Evolutionary conservation across 2,329 filamentous ascomycete genomes (phyloP), one percentile per base, ranked within the genome.

Genomic region (Aspergillus glaucus): DNA sequence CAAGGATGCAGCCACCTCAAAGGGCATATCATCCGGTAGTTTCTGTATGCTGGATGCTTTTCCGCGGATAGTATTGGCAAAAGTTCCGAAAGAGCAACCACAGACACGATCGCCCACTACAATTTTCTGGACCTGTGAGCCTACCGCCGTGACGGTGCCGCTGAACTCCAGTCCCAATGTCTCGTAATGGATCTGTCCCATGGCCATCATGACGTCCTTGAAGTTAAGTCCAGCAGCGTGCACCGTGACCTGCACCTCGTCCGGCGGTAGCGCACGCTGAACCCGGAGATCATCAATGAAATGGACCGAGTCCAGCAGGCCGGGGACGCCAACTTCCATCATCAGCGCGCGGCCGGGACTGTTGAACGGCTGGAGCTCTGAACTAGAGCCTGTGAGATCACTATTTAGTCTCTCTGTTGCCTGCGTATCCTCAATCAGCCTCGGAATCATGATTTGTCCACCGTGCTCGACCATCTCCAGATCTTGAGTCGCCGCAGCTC

Each of bases 141-240:
- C 69, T 12, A 66, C 65, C 14, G 59, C 51, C 1, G 58, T 55
- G 8, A 75, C 63, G 10, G 68, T 54, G 3, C 73, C 73, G 1
- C 70, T 62, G 3, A 65, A 70, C 46, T 75, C 71, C 45, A 62
- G 69, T n/a, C 70, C 70, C 36, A 72, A 63, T 10, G 15, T 21
- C 50, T 70, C 62, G 32, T 71, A 66, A 34, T 40, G 19, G 8
- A 49, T 28, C 19, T 43, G 30, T 43, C 57, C 57, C 47, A 54
- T 55, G 2, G 54, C 47, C 3, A 50, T 40, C n/a, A 56, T 32
- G 2, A 56, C 21, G 26, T 56, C 55, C 43, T 54, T 42, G 43
- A 47, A 50, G 39, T 50, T 48, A 6, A 62, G 44, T 6, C 58
- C 55, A 42, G 50, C 45, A 15, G 51, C 51, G 5, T 41, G 34